These are phyloP conservation scores for Coemansia guatemalensis DNA, from an alignment of 192 early-diverging fungal species.

Conservation along the genomic window DNA sequence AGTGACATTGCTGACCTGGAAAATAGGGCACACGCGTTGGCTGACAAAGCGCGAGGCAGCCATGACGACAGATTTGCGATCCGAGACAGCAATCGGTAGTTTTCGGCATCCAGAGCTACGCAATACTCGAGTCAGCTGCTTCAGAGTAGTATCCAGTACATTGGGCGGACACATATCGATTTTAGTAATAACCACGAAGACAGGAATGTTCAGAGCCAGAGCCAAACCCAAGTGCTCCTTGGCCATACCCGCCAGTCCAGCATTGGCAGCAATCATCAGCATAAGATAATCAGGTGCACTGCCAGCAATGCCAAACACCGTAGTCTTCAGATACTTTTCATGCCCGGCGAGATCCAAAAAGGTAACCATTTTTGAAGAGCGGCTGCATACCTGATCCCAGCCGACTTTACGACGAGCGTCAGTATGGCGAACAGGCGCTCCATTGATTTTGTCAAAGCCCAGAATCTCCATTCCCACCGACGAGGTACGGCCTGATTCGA, in stretches of 20 bases:
- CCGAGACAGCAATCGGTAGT: slow-evolving; percentile 83
- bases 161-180: slow-evolving; percentile 91
- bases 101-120: slow-evolving; percentile 90
- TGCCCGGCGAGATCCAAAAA: slow-evolving; percentile 84
- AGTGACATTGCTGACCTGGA: slow-evolving; percentile 89
- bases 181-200: slow-evolving; percentile 92
- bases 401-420: slow-evolving; percentile 57
- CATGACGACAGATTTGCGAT: slow-evolving; percentile 70
- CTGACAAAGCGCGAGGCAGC: slow-evolving; percentile 81
- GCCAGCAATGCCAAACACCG: slow-evolving; percentile 94
- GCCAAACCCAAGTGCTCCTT: slow-evolving; percentile 92
- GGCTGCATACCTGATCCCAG: slow-evolving; percentile 82
- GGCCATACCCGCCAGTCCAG: slow-evolving; percentile 91
- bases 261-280: slow-evolving; percentile 85
- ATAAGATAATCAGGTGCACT: slow-evolving; percentile 89
- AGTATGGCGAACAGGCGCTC: slow-evolving; percentile 39
- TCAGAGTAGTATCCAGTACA: slow-evolving; percentile 79
- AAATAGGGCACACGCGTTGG: slow-evolving; percentile 92
- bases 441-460: slow-evolving; percentile 69
- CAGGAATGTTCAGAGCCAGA: slow-evolving; percentile 81
- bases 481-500: slow-evolving; percentile 86
- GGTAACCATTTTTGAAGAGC: slow-evolving; percentile 72
- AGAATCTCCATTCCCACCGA: slow-evolving; percentile 89
- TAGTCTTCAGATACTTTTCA: slow-evolving; percentile 95
- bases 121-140: slow-evolving; percentile 78